Conservation (phyloP, 108 stramenopile species). For the Skeletonema grethae region DNA sequence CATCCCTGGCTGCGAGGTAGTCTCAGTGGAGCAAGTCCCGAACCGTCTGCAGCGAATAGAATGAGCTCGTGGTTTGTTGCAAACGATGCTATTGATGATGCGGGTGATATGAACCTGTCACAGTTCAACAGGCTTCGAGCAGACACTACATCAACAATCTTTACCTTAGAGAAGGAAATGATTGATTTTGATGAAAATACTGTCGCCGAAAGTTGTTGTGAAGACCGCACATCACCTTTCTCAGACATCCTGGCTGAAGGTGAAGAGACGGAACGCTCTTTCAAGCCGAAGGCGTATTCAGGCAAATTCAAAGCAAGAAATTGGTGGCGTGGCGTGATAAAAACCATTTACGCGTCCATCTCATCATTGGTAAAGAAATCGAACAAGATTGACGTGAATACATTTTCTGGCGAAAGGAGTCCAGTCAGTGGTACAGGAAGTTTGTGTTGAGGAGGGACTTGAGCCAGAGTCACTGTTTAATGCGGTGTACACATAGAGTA, state of each 20-base stretch:
- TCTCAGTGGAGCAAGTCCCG: constrained; percentile 5
- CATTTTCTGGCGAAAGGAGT: neutral
- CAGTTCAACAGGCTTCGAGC: constrained; percentile 5
- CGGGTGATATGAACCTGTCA: constrained; percentile 7
- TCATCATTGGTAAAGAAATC: neutral
- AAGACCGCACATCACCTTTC: neutral
- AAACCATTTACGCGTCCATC: constrained; percentile 3
- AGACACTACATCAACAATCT: constrained; percentile 3
- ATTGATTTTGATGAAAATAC: neutral
- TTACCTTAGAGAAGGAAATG: constrained; percentile 3
- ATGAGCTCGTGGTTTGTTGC: constrained; percentile 17
- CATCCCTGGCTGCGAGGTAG: constrained; percentile 74
- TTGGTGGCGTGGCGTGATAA: constrained; percentile 12
- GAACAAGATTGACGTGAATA: neutral
- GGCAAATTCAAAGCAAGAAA: constrained; percentile 10
- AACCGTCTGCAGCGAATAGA: constrained; percentile 11
- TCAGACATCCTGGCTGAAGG: constrained; percentile 11
- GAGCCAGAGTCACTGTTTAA: neutral
- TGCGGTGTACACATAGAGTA: neutral
- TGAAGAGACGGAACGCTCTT: constrained; percentile 1
- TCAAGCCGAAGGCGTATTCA: constrained; percentile 13
- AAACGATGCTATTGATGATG: constrained; percentile 27
- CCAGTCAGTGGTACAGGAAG: neutral
- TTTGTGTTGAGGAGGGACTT: neutral
- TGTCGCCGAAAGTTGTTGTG: neutral